Evolutionary conservation across 371 early-diverging fungal genomes (phyloP).

Genomic region (Mucor indicus): DNA sequence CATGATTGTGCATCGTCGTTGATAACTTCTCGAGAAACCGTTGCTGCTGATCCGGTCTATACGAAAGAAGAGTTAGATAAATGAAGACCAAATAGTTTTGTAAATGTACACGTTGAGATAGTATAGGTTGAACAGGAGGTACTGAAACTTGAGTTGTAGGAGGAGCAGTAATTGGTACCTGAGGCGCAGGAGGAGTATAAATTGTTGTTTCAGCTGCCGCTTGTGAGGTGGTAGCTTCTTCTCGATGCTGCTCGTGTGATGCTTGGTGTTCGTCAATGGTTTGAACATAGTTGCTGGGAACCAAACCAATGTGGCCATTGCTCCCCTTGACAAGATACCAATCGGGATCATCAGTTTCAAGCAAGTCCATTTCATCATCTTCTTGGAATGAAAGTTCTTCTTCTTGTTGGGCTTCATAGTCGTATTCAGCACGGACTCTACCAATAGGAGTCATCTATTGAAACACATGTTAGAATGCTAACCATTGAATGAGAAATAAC

Average conservation of each 20-base stretch:
- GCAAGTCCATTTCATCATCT: slow-evolving; percentile 69
- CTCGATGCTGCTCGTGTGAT: background rate
- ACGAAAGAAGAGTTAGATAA: too few species aligned
- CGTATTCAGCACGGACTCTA: slow-evolving; percentile 69
- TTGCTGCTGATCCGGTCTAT: slow-evolving; percentile 12
- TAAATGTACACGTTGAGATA: slow-evolving; percentile 18
- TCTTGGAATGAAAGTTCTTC: slow-evolving; percentile 78
- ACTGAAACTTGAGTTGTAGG: too few species aligned
- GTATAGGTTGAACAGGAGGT: slow-evolving; percentile 17
- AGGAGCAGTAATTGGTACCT: slow-evolving; percentile 1
- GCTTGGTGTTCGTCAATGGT: slow-evolving; percentile 11
- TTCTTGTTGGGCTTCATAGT: slow-evolving; percentile 72
- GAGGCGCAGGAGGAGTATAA: slow-evolving; percentile 8
- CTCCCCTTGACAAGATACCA: slow-evolving; percentile 70
- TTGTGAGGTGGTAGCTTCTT: slow-evolving; percentile 6
- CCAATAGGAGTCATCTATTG: slow-evolving; percentile 43
- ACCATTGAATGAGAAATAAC: too few species aligned
- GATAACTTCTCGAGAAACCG: slow-evolving; percentile 20
- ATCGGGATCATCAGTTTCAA: slow-evolving; percentile 76
- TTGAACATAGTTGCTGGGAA: slow-evolving; percentile 77
- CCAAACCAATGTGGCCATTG: slow-evolving; percentile 63
- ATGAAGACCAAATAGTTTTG: background rate
- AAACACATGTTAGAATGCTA: too few species aligned
- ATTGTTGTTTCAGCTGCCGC: background rate
- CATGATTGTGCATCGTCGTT: slow-evolving; percentile 40